phyloP scores from a whole-genome alignment of 1,284 basidiomycete species.

The Melampsora larici-populina region DNA sequence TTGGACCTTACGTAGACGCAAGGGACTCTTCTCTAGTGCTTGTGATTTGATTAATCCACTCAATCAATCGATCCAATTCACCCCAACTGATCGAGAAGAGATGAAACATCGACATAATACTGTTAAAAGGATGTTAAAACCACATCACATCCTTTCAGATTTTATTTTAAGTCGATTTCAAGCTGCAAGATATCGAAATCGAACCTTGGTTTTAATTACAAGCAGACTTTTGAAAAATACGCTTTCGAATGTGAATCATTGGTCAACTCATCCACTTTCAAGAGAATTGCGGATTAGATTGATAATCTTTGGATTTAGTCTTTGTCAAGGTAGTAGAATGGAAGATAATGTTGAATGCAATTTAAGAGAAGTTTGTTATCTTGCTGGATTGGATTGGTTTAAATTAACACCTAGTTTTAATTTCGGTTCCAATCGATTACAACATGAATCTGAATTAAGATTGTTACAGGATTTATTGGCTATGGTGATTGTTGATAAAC shows the following conservation, averaged over 20 bases:
- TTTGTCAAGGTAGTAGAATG: constrained; percentile 78
- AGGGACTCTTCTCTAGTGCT: constrained; percentile 72
- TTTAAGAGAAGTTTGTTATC: constrained; percentile 73
- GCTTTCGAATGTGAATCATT: constrained; percentile 51
- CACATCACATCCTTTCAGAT: constrained; percentile 79
- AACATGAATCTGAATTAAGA: constrained; percentile 36
- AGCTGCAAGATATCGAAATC: constrained; percentile 81
- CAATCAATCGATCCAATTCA: constrained; percentile 78
- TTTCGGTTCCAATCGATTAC: constrained; percentile 26
- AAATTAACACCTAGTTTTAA: constrained; percentile 51
- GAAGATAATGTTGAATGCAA: constrained; percentile 78
- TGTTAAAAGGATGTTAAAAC: constrained; percentile 72
- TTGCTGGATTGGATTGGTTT: constrained; percentile 86
- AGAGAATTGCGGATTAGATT: constrained; percentile 85
- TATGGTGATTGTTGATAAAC: constrained; percentile 29
- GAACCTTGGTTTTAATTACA: constrained; percentile 78
- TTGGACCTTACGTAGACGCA: constrained; percentile 69
- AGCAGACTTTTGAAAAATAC: constrained; percentile 79
- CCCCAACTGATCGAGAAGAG: constrained; percentile 79
- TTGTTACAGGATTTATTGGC: constrained; percentile 36
- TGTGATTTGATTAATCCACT: constrained; percentile 81
- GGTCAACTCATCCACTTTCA: constrained; percentile 74
- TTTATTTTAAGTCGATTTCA: constrained; percentile 91
- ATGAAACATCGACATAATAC: constrained; percentile 71
- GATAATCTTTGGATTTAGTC: constrained; percentile 87